Evolutionary conservation across 2,329 filamentous ascomycete species (phyloP).

Genomic region (Zopfia rhizophila): DNA sequence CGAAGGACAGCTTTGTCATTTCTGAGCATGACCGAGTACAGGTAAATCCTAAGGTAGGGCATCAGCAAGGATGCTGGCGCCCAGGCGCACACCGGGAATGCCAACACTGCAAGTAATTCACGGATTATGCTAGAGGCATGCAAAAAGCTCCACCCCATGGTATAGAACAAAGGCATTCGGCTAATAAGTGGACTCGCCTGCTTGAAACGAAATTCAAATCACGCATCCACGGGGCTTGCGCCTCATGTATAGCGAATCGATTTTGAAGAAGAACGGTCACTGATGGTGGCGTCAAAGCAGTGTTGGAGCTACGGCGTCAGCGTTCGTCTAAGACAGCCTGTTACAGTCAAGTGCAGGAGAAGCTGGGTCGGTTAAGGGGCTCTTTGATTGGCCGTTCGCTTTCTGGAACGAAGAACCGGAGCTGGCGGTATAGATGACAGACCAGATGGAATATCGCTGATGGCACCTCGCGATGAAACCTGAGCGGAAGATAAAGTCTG

Average conservation of each 20-base stretch:
- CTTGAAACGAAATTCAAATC: conserved; percentile 29
- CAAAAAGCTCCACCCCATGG: conserved; percentile 23
- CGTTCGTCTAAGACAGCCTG: conserved; percentile 43
- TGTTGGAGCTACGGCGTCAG: conserved; percentile 32
- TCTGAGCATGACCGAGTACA: conserved; percentile 36
- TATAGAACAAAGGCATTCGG: conserved; percentile 27
- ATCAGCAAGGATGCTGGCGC: conserved; percentile 18
- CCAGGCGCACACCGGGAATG: conserved; percentile 19
- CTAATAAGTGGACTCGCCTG: conserved; percentile 20
- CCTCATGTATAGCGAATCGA: conserved; percentile 22
- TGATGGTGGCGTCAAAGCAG: conserved; percentile 28
- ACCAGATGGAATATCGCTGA: conserved; percentile 24
- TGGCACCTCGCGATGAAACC: conserved; percentile 40
- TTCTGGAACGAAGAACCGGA: conserved; percentile 16
- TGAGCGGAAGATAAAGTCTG: conserved; percentile 24
- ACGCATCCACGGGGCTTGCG: conserved; percentile 30
- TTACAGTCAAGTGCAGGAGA: conserved; percentile 34
- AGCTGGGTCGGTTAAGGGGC: conserved; percentile 29
- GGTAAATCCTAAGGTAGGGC: conserved; percentile 16
- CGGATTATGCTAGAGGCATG: conserved; percentile 21
- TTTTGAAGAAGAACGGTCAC: conserved; percentile 16
- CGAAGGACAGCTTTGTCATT: conserved; percentile 15
- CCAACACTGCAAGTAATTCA: conserved; percentile 22
- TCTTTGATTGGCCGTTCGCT: conserved; percentile 37
- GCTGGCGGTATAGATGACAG: conserved; percentile 9